Evolutionary conservation across 148 eudicot genomes (phyloP).

Genomic region (Chenopodium album): DNA sequence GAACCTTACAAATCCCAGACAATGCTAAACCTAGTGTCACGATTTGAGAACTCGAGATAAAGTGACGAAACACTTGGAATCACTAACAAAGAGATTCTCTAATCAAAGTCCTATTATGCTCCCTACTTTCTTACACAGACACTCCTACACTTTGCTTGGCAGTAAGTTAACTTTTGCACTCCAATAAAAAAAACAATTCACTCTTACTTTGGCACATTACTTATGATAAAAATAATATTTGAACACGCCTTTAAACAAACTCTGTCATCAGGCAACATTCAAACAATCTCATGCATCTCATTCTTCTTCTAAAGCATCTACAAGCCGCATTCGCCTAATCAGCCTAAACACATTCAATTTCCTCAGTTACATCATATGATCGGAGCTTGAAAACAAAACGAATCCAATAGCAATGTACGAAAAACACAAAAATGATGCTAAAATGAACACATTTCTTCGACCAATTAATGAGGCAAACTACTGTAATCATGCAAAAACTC

Average conservation of each 20-base stretch:
- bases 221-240: too few species aligned
- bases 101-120: background rate
- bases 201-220: background rate
- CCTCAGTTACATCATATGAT: background rate
- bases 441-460: too few species aligned
- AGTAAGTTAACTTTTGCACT: background rate
- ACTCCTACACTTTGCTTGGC: background rate
- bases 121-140: background rate
- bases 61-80: background rate
- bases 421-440: too few species aligned
- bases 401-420: too few species aligned
- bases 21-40: background rate
- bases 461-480: too few species aligned
- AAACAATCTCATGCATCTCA: background rate
- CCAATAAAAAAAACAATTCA: background rate
- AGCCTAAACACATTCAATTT: background rate
- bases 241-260: background rate
- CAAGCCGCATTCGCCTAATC: background rate
- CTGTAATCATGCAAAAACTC: background rate
- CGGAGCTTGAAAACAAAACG: background rate
- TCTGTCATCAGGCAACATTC: background rate
- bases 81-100: background rate
- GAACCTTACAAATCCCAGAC: background rate
- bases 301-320: background rate
- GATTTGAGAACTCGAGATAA: background rate